Base-by-base conservation (phyloP, 2,329 filamentous ascomycete species). In the Parafenestella ontariensis region DNA sequence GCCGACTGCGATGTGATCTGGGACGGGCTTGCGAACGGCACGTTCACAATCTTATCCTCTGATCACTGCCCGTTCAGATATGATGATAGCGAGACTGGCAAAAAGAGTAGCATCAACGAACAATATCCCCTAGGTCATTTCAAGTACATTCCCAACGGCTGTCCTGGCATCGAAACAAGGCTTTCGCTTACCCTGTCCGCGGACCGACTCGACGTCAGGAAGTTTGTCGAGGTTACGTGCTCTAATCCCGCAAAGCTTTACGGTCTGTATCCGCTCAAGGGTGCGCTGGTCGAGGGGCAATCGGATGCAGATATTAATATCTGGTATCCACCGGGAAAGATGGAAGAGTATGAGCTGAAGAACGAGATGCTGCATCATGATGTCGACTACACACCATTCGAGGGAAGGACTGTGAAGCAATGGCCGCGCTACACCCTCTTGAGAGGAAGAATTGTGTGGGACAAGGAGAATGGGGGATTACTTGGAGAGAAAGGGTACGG, bases 371-470 rank as follows among this genome's bases (percentile, higher is more conserved):
- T 88, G 58, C 85, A 88, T 69, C 85, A 88, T 65, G 79, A 84
- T 55, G 81, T 86, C 2, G 85, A 88, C 63, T 87, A 88, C 63
- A 87, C 85, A 8, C 85, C 85, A 0, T 88, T 83, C 61, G 85
- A 88, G 66, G 85, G 85, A 0, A 78, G 77, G 44, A 73, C 65
- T n/a, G 64, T 88, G 36, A 78, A 77, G 24, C 84, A 88, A 52
- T 88, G 86, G 85, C 85, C 85, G 10, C 77, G 85, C 18, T 87
- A 83, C 64, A 87, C 85, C 0, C 76, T 88, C 7, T 59, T 89
- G 37, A 72, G 86, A 50, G 86, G 86, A 0, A 72, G 82, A 56
- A 78, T 88, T 0, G 81, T 87, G 1, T 88, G 82, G 84, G 82
- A 84, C 58, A 77, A 78, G 33, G 82, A 84, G 13, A 72, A 77